phyloP scores from a whole-genome alignment of 2,329 filamentous ascomycete species.

The Botrytis tulipae region DNA sequence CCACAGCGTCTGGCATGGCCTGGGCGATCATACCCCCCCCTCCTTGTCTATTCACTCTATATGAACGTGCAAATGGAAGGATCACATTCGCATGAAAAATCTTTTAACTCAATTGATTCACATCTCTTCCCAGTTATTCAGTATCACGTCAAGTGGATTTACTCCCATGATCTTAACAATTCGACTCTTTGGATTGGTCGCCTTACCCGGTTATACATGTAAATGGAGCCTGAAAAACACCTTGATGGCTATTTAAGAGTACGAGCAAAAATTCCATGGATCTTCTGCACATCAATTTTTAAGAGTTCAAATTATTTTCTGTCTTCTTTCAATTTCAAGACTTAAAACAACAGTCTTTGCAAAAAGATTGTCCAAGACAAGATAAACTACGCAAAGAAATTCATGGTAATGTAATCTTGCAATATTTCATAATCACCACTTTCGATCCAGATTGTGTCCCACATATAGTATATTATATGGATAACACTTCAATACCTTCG shows the following conservation, averaged over 20 bases:
- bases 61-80: background rate
- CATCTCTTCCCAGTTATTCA: background rate
- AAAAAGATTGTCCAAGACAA: background rate
- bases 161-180: background rate
- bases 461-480: background rate
- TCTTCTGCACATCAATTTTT: background rate
- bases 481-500: background rate
- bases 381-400: background rate
- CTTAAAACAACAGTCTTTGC: background rate
- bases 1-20: background rate
- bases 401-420: conserved; percentile 9
- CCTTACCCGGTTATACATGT: background rate
- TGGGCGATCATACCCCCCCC: background rate
- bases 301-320: background rate
- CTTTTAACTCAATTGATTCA: background rate
- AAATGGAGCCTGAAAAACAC: conserved; percentile 7
- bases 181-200: background rate
- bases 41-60: background rate
- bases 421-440: background rate
- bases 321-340: background rate
- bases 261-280: conserved; percentile 1
- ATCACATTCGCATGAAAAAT: background rate
- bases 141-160: background rate
- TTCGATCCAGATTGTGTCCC: background rate
- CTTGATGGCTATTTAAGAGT: conserved; percentile 13